Base-by-base conservation (phyloP, 805 yeast species). In the Spathaspora arborariae region DNA sequence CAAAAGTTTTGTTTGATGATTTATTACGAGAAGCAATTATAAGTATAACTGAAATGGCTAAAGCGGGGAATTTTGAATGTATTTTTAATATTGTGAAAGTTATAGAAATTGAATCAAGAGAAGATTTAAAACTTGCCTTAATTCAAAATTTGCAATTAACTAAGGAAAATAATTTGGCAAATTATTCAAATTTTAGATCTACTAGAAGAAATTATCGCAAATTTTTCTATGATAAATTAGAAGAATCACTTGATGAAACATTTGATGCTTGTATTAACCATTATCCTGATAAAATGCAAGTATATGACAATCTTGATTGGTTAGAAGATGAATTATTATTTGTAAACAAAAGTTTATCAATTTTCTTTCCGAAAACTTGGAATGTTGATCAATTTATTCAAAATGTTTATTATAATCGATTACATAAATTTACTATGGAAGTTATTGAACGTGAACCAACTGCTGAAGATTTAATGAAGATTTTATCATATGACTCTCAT, bases 271-370 rank as follows among this genome's bases (percentile, higher is more conserved):
- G 90, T 68, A 76, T 72, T 56, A 79, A 75, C 48, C 75, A 75
- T 48, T 83, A 74, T 58, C 49, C 60, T 4, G 79, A 75, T 43
- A 74, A 75, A 34, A 80, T 82, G 64, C 74, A 73, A 15, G 81
- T 89, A 1, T 72, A 87, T 47, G 84, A 84, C 35, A 81, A 86
- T 53, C 66, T 91, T 46, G 84, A 82, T 47, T 92, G 97, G 91
- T 77, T 90, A 16, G 88, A 85, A 62, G 84, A 85, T 53, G 97
- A 92, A 56, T 67, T 94, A 46, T 65, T 76, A 24, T 77, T 84
- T 47, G 88, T 86, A 4, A 76, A 80, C 47, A 76, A 77, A 19
- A 81, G 81, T 24, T 67, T 88, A 20, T 63, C 72, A 2, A 70
- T 70, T 11, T 74, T 83, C 44, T 82, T 88, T 50, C 97, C 98